Evolutionary conservation across 192 early-diverging fungal genomes (phyloP), one percentile per base, ranked within the genome.

Genomic region (Coemansia sp.): DNA sequence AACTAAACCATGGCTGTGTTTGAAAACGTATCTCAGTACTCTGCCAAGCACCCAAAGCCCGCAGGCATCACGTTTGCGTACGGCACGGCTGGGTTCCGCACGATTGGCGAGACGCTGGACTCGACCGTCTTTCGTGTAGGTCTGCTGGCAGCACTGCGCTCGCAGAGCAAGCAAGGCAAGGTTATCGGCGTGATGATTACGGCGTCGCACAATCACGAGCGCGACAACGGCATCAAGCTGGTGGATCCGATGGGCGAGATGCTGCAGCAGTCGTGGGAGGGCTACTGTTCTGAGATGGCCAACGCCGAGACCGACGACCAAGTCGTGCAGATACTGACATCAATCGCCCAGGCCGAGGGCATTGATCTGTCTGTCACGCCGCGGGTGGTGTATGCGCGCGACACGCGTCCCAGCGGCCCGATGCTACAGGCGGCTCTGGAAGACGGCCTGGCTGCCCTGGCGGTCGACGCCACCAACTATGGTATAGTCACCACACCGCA

Each of bases 191-290:
- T 93, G 38, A 98, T 99, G 97, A 86, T 99, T 63, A 99, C 97
- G 47, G 97, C 97, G 31, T 98, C 95, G 25, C 97, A 99, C 83
- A 99, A 99, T 79, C 90, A 93, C 50, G 94, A 91, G 76, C 67
- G 90, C 78, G 97, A 99, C 84, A 99, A 99, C 71, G 97, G 97
- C 58, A 92, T 97, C 71, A 99, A 99, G 78, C 82, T 98, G 53
- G 92, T 98, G 23, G 97, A 99, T 78, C 96, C 97, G 26, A 82
- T 91, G 68, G 97, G 97, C 44, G 97, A 99, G 84, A 99, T 99
- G 97, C 86, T 99, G 24, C 88, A 90, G 66, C 91, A 93, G 79
- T 85, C 86, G 14, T 99, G 97, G 97, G 97, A 99, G 81, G 78
- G 52, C 15, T 91, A 97, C 81, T 93, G 92, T 44, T 95, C 93